Evolutionary conservation across 116 monocot species (phyloP).

Genomic region (Phalaenopsis hybrid): DNA sequence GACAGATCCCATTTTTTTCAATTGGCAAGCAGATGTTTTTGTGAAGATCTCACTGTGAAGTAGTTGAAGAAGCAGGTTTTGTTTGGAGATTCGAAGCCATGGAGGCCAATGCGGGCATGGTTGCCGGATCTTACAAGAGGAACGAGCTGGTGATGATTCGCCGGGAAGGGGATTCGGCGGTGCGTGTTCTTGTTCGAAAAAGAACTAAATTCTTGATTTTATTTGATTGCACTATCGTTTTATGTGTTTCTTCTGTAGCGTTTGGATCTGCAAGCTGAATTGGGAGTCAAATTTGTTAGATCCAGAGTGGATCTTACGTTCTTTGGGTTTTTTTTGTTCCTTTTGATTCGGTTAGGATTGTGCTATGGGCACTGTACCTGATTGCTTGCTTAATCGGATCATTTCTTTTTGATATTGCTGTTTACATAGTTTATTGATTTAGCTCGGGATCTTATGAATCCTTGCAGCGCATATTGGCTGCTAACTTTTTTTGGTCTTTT

Average conservation of each 20-base stretch:
- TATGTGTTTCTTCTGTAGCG: neutral
- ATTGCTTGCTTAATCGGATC: neutral
- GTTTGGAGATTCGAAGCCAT: conserved; percentile 12
- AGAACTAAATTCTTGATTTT: conserved; percentile 3
- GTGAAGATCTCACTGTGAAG: conserved; percentile 2
- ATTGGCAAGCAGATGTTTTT: conserved; percentile 1
- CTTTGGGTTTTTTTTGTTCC: neutral
- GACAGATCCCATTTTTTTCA: neutral
- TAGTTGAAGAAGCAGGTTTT: neutral
- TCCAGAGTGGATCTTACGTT: neutral
- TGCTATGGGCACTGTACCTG: neutral
- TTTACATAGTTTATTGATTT: neutral
- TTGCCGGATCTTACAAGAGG: conserved; percentile 52
- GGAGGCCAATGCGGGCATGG: conserved; percentile 60
- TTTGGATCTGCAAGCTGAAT: conserved; percentile 3
- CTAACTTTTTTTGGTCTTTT: too few relatives aligned
- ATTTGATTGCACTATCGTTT: neutral
- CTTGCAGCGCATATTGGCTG: neutral
- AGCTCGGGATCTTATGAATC: neutral
- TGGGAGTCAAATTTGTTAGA: neutral
- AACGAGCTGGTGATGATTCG: conserved; percentile 72
- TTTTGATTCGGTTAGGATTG: neutral
- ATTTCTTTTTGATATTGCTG: neutral
- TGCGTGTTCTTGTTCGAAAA: conserved; percentile 7
- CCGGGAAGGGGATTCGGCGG: conserved; percentile 49